A percentile compares a stretch with the other conserved stretches of the same genome.
phyloP scores from a whole-genome alignment of 164 flowering plant species.

The Tinospora cordifolia region DNA sequence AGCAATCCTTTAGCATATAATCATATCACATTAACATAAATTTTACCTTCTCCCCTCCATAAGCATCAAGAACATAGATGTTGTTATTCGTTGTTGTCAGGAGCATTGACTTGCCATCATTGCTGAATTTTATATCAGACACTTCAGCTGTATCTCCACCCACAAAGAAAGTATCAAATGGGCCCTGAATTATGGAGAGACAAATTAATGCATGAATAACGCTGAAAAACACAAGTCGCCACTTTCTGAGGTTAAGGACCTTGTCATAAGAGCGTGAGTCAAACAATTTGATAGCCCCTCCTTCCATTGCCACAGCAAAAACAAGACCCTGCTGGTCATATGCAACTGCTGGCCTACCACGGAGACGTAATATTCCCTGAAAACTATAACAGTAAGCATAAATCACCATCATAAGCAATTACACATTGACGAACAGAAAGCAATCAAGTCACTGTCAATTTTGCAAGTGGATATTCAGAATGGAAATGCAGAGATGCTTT shows the following conservation, averaged over 20 bases:
- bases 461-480: not conserved
- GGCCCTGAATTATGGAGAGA: slow-evolving; percentile 51
- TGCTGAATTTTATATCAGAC: slow-evolving; percentile 93
- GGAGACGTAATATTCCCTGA: slow-evolving; percentile 85
- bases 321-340: slow-evolving; percentile 98
- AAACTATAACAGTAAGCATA: slow-evolving; percentile 49
- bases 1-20: not conserved
- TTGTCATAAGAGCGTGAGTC: slow-evolving; percentile 98
- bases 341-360: slow-evolving; percentile 96
- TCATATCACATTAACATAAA: not conserved
- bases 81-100: slow-evolving; percentile 83
- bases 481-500: not conserved
- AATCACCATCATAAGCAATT: slow-evolving; percentile 22
- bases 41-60: slow-evolving; percentile 88
- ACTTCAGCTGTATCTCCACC: slow-evolving; percentile 98
- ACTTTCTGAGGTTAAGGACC: slow-evolving; percentile 33
- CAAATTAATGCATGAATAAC: not conserved
- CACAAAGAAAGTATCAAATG: slow-evolving; percentile 91
- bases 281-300: slow-evolving; percentile 93
- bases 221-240: not conserved
- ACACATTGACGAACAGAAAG: not conserved
- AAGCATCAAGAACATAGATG: slow-evolving; percentile 89
- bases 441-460: not conserved
- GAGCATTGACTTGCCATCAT: slow-evolving; percentile 96
- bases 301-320: slow-evolving; percentile 99